Conservation (phyloP, 768 basidiomycete genomes). For the Boletus sensibilis region DNA sequence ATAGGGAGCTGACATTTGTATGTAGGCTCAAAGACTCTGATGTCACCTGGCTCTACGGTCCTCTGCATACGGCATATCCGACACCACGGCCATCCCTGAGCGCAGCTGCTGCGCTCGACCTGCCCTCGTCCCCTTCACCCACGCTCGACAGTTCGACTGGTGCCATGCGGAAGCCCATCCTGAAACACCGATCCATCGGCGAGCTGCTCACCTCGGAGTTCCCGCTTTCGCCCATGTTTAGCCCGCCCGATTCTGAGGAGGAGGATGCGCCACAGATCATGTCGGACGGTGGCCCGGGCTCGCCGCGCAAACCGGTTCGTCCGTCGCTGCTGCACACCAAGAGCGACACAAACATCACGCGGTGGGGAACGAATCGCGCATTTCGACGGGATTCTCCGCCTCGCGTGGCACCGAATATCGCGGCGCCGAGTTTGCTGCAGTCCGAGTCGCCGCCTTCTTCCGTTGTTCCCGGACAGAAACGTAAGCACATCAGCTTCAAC, state of each 20-base stretch:
- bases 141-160: slow-evolving; percentile 2
- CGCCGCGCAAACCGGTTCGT: slow-evolving; percentile 24
- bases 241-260: slow-evolving; percentile 57
- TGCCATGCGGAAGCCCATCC: slow-evolving; percentile 73
- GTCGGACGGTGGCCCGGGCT: slow-evolving; percentile 23
- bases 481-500: slow-evolving; percentile 95
- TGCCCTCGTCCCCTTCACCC: slow-evolving; percentile 37
- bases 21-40: slow-evolving; percentile 97
- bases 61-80: slow-evolving; percentile 89
- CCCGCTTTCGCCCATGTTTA: slow-evolving; percentile 60
- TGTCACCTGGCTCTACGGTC: slow-evolving; percentile 98
- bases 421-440: slow-evolving; percentile 9
- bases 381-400: slow-evolving; percentile 71
- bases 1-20: slow-evolving; percentile 8
- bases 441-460: slow-evolving; percentile 20
- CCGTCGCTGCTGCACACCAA: slow-evolving; percentile 78
- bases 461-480: slow-evolving; percentile 42
- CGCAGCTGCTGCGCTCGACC: slow-evolving; percentile 36
- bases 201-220: slow-evolving; percentile 82
- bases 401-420: slow-evolving; percentile 37
- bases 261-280: slow-evolving; percentile 23
- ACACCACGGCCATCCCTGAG: slow-evolving; percentile 46
- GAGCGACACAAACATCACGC: slow-evolving; percentile 81
- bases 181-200: slow-evolving; percentile 91
- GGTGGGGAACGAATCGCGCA: slow-evolving; percentile 46